Conservation (phyloP, 2,329 filamentous ascomycete species). For the Intubia oerlemansii region DNA sequence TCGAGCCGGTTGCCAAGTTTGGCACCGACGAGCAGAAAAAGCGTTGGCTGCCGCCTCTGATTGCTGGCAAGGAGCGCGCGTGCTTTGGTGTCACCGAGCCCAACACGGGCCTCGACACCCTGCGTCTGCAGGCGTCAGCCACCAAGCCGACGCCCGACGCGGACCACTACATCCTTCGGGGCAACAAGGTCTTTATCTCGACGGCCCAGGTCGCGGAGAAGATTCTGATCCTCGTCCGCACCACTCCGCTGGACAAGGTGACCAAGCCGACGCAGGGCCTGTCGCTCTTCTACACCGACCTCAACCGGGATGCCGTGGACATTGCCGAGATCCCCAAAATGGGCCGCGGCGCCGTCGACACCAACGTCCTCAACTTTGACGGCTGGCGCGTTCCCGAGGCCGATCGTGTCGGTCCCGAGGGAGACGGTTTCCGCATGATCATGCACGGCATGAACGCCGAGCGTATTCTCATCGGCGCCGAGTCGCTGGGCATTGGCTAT, state of each 20-base stretch:
- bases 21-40: constrained; percentile 42
- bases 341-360: constrained; percentile 64
- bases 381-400: constrained; percentile 39
- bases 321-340: constrained; percentile 64
- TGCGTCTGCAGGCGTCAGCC: constrained; percentile 46
- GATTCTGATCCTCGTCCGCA: constrained; percentile 64
- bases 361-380: constrained; percentile 79
- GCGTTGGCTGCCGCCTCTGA: constrained; percentile 45
- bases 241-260: too few species aligned
- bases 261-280: constrained; percentile 25
- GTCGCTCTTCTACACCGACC: constrained; percentile 62
- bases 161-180: constrained; percentile 30
- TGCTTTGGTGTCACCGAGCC: constrained; percentile 81
- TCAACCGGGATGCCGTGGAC: constrained; percentile 33
- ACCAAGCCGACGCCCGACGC: constrained; percentile 24
- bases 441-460: constrained; percentile 68
- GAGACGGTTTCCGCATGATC: constrained; percentile 59
- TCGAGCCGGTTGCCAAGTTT: constrained; percentile 54
- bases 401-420: constrained; percentile 48
- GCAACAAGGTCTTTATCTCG: constrained; percentile 82
- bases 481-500: constrained; percentile 63
- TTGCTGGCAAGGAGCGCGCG: constrained; percentile 46
- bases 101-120: constrained; percentile 58
- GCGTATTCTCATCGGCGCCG: constrained; percentile 53
- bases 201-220: constrained; percentile 63